Base-by-base conservation (phyloP, 805 yeast genomes). In the Grigorovia transvaalensis region DNA sequence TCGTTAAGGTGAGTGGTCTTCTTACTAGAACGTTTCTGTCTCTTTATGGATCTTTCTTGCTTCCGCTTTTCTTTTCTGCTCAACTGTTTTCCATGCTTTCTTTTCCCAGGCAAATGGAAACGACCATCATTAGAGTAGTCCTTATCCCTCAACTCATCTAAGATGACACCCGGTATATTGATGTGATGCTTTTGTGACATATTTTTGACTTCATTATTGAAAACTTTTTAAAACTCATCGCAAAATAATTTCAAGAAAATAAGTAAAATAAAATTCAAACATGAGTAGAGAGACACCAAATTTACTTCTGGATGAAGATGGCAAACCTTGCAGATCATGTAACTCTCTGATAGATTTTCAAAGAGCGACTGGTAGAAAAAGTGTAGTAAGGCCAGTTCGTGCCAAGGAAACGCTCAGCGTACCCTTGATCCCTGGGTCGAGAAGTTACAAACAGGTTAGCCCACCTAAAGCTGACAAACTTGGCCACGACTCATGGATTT, bases 251-350 rank as follows among this genome's bases (percentile, higher is more conserved):
- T 30, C 23, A 19, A 17, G 18, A 29, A 11, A 50, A 48, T 3
- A 63, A 57, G 57, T 82, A 84, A 0, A 73, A 59, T 12, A 58
- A 73, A 48, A 88, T 88, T 0, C 71, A 77, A 95, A 0, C 73
- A 44, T 20, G 30, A 27, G 29, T 9, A 44, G 13, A 27, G 46
- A 44, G 2, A n/a, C 30, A 9, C 15, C 84, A 47, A 80, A 78
- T 58, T 83, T 88, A 53, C 68, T 88, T 20, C 65, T 86, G 52
- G 96, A 87, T 62, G 82, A 87, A 64, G 84, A 91, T 67, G 98
- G 98, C 0, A 90, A 88, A 67, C 97, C 97, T 53, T 91, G 99
- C 63, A 91, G 96, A 50, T 72, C 96, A 2, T 91, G 99, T 66
- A 90, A 90, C 68, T 69, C 89, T 0, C 69, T 91, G 41, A 66